Base-by-base conservation (phyloP, 192 early-diverging fungal genomes). In the Gigaspora rosea region DNA sequence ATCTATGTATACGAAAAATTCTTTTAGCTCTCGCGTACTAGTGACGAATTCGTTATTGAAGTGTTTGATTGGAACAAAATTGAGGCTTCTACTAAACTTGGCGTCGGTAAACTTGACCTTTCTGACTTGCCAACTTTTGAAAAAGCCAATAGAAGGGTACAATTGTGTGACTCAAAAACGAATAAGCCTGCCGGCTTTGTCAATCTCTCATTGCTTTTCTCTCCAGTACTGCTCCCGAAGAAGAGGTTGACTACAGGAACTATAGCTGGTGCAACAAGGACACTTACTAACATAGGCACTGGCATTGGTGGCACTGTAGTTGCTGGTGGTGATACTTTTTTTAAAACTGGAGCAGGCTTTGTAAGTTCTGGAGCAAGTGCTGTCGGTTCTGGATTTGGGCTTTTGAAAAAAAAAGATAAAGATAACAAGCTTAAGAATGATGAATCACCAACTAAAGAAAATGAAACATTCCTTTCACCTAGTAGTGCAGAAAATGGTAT, bases 51-150 rank as follows among this genome's bases (percentile, higher is more conserved):
- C 76, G 76, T 80, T 41, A 85, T 93, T 16, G 88, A 92, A 50
- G 84, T 93, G 11, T 95, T 83, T 75, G 94, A 95, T 81, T 95
- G 92, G 92, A 91, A 95, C 73, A 88, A 92, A 82, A 80, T 95
- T 50, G 87, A 86, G 58, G 83, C 86, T 20, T 84, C 89, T 75
- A 88, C 85, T 51, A 84, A 85, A 56, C 81, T 95, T 8, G 92
- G 90, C 64, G 63, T 73, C 5, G 82, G 80, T 18, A 78, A 78
- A 8, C 78, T 95, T 50, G 80, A 87, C 51, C 81, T 95, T 20
- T 77, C 77, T 33, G 84, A 85, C 41, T 78, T 92, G 41, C 87
- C 87, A n/a, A 80, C 88, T 36, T 77, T 82, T 56, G 78, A 88
- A 47, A 61, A 82, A 15, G 84, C 85, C 27, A 83, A 88, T 33